Evolutionary conservation across 805 yeast species (phyloP), one percentile per base, ranked within the genome.

Genomic region (Kluyveromyces wickerhamii): DNA sequence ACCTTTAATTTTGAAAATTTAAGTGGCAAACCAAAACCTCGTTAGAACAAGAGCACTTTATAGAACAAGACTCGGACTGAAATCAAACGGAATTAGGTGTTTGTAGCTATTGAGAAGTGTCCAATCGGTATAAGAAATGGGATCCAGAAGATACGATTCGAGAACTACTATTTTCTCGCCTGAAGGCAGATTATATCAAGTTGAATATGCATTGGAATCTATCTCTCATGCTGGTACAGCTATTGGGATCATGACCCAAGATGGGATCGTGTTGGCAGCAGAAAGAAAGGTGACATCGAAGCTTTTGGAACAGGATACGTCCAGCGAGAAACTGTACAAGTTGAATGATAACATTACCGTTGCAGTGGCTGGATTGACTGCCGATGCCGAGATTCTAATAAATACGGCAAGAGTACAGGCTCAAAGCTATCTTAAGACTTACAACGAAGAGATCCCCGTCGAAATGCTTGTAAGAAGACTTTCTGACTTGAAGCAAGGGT

Each of bases 81-180:
- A n/a, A n/a, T n/a, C n/a, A n/a, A n/a, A n/a, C n/a, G n/a, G n/a
- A n/a, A n/a, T n/a, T n/a, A n/a, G n/a, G n/a, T n/a, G n/a, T n/a
- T n/a, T n/a, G n/a, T n/a, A n/a, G n/a, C n/a, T n/a, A n/a, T n/a
- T n/a, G n/a, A n/a, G n/a, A n/a, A n/a, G n/a, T n/a, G n/a, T n/a
- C n/a, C n/a, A n/a, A n/a, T 10, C 13, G 29, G 22, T 11, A 18
- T 15, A 13, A 17, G 23, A 48, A 17, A 72, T 72, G 78, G 77
- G 78, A 12, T 85, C 96, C 49, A 82, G 97, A 81, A 79, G 99
- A 74, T 92, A 92, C 86, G 99, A 92, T 65, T 82, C 95, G 42
- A 77, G 99, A 72, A 92, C 99, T 34, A 92, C 98, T 4, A 94
- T 92, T 54, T 92, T 92, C 66, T 89, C 97, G 25, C 99, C 99